Conservation (phyloP, 2,329 filamentous ascomycete genomes). For the Metarhizium anisopliae region DNA sequence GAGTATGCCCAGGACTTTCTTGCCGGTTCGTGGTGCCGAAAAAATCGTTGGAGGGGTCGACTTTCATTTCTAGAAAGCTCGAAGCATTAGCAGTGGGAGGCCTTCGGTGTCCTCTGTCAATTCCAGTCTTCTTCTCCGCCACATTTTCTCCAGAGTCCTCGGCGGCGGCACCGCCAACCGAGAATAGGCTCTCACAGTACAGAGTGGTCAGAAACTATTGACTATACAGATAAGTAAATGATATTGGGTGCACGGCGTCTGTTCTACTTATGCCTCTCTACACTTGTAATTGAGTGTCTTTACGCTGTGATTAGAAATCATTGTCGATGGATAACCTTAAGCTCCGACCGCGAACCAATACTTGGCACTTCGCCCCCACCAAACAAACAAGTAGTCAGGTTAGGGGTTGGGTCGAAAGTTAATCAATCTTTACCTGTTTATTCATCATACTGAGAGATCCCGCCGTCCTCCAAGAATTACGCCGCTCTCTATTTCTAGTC, state of each 20-base stretch:
- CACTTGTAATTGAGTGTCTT: not conserved
- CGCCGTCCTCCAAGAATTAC: no score
- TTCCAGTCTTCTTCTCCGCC: no score
- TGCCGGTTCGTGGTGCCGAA: no score
- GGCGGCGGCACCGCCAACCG: not conserved
- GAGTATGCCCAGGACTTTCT: no score
- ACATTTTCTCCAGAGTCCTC: no score
- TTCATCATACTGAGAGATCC: not conserved
- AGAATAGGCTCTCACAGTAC: not conserved
- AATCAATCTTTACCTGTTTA: not conserved
- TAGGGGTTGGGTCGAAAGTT: not conserved
- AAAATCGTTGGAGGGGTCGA: no score
- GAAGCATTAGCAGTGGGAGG: no score
- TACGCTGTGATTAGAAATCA: not conserved
- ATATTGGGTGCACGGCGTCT: not conserved
- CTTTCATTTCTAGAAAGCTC: no score
- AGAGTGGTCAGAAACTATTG: not conserved
- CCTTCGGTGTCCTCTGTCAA: no score
- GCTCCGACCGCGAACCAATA: not conserved
- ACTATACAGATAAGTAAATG: not conserved
- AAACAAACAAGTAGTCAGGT: no score
- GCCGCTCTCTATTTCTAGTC: no score
- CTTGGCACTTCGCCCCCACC: not conserved
- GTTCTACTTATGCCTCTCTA: not conserved
- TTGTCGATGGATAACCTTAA: not conserved